Evolutionary conservation across 306 rosid species (phyloP), one percentile per base, ranked within the genome.

Genomic region (Fragaria nilgerrensis): DNA sequence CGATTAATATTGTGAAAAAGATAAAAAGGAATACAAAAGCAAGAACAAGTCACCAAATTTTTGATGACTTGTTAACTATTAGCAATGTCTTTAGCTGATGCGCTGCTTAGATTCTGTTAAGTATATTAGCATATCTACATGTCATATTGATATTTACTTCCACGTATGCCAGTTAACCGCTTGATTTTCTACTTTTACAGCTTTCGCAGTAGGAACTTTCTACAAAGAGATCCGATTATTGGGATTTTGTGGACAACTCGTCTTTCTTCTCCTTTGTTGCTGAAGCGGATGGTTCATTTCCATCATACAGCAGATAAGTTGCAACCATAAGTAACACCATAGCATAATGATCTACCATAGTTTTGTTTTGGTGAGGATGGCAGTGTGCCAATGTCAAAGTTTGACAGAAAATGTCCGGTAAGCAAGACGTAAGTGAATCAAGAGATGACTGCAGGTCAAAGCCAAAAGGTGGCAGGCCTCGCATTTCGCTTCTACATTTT

Each of bases 391-490:
- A 68, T 63, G 10, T 59, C 56, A 75, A 77, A 63, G 82, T 77
- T 76, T 50, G 80, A 59, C 72, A 47, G 13, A 8, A 70, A 41
- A 17, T n/a, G 20, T 44, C 53, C 55, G 63, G 82, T 65, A 55
- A 68, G 86, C 82, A 69, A 27, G 39, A 70, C 77, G 59, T 0
- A 65, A 68, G 84, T 80, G 78, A 74, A 68, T 72, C 83, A 70
- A 70, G 73, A 74, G 80, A 78, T 62, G 86, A 75, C 22, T 53
- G 78, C 72, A 59, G 90, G 97, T 89, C 97, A 76, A 91, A 88
- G 94, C 94, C 90, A 84, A 75, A 78, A 78, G 77, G 85, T 91
- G 94, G 94, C 92, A 82, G 92, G 89, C 91, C 92, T 82, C 78
- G 70, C 70, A 43, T 85, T 78, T 73, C 64, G 25, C 86, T 73